Percentiles rank a stretch among this genome's conserved stretches.
Evolutionary conservation across 2,329 filamentous ascomycete species (phyloP).

Genomic region (Corynespora cassiicola): DNA sequence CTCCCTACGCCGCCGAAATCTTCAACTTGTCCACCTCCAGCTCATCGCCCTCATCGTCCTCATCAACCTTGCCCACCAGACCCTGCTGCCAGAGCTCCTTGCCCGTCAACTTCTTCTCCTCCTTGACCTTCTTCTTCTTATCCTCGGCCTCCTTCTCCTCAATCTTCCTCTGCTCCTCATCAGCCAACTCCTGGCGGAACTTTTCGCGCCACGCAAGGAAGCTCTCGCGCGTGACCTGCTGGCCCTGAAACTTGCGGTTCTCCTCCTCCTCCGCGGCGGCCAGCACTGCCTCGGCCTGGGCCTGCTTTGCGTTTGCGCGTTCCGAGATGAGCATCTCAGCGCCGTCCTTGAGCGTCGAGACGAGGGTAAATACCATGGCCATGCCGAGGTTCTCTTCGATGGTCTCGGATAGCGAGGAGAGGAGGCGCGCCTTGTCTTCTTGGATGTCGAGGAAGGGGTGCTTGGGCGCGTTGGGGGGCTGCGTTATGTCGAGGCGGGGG

Average conservation of each 20-base stretch:
- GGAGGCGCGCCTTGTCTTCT: conserved; percentile 77
- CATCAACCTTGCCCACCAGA: conserved; percentile 66
- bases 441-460: conserved; percentile 80
- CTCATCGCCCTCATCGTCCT: conserved; percentile 69
- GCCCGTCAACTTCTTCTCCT: conserved; percentile 79
- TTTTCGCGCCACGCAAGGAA: conserved; percentile 83
- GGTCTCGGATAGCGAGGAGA: conserved; percentile 73
- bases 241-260: conserved; percentile 95
- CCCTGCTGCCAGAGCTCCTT: conserved; percentile 58
- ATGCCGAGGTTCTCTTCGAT: conserved; percentile 95
- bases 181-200: conserved; percentile 83
- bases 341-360: conserved; percentile 84
- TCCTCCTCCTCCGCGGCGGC: conserved; percentile 83
- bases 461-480: conserved; percentile 72
- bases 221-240: conserved; percentile 82
- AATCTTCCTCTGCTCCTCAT: conserved; percentile 64
- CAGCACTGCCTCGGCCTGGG: conserved; percentile 58
- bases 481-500: conserved; percentile 79
- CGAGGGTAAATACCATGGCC: conserved; percentile 95
- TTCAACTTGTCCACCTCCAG: conserved; percentile 51
- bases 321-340: conserved; percentile 85
- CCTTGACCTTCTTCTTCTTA: conserved; percentile 53
- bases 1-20: conserved; percentile 57
- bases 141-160: conserved; percentile 75
- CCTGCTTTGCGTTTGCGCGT: conserved; percentile 69